These are phyloP conservation scores for Catharanthus roseus DNA, from an alignment of 257 asterid genomes.

Conservation along the genomic window DNA sequence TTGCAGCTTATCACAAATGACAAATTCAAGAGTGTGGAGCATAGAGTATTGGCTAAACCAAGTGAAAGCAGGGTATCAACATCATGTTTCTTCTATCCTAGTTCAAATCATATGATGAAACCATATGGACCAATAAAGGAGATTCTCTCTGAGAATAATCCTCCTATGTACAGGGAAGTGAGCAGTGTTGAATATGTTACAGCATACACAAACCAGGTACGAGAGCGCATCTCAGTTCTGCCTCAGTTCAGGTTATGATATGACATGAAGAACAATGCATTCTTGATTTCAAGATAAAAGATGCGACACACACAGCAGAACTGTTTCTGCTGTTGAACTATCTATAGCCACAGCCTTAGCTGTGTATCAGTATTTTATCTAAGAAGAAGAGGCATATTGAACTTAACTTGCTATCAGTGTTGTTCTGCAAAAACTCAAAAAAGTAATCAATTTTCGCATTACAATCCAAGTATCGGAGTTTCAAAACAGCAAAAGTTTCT, in stretches of 20 bases:
- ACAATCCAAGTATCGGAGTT: no score
- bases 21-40: slow-evolving; percentile 74
- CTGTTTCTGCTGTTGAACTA: no score
- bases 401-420: neutral
- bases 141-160: slow-evolving; percentile 38
- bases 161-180: slow-evolving; percentile 48
- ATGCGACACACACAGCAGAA: no score
- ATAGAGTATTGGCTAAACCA: slow-evolving; percentile 47
- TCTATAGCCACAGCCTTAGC: neutral
- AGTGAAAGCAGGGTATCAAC: slow-evolving; percentile 52
- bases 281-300: neutral
- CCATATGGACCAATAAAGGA: slow-evolving; percentile 48
- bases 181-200: slow-evolving; percentile 42
- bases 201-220: slow-evolving; percentile 31
- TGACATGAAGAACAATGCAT: slow-evolving; percentile 1
- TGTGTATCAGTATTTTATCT: neutral
- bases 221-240: slow-evolving; percentile 36
- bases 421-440: no score
- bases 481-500: neutral
- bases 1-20: slow-evolving; percentile 55
- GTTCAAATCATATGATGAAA: slow-evolving; percentile 29
- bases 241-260: slow-evolving; percentile 33
- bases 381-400: neutral
- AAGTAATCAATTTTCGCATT: no score
- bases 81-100: slow-evolving; percentile 62